phyloP scores from a whole-genome alignment of 1,284 basidiomycete species.

The Rhodotorula sp. region DNA sequence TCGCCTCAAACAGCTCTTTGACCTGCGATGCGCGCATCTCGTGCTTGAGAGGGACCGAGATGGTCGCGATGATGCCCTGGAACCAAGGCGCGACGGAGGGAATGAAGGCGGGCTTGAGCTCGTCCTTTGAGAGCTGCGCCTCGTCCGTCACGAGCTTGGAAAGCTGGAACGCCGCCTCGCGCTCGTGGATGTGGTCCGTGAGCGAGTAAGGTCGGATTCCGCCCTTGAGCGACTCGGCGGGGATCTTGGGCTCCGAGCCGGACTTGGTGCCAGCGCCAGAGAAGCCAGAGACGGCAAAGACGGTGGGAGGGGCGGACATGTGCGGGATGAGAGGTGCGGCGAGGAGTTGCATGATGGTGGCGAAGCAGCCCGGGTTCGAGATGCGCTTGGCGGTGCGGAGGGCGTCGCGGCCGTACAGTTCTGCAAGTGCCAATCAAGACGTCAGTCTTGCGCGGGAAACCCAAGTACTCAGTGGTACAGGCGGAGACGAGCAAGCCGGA shows the following conservation, averaged over 20 bases:
- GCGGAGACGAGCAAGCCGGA: too few relatives aligned
- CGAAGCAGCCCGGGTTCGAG: constrained; percentile 96
- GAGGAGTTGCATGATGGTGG: constrained; percentile 88
- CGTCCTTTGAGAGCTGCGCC: constrained; percentile 28
- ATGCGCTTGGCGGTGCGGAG: constrained; percentile 76
- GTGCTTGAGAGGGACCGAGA: constrained; percentile 73
- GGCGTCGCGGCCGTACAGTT: constrained; percentile 76
- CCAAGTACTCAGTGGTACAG: too few relatives aligned
- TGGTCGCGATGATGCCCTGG: constrained; percentile 86
- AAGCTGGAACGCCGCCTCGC: constrained; percentile 84
- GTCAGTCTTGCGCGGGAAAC: too few relatives aligned
- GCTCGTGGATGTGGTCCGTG: constrained; percentile 98
- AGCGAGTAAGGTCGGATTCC: constrained; percentile 81
- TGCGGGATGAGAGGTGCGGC: constrained; percentile 81
- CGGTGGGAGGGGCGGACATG: constrained; percentile 69
- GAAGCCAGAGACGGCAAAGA: constrained; percentile 92
- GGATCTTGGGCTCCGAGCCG: constrained; percentile 74
- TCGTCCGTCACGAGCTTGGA: constrained; percentile 57
- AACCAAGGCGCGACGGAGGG: constrained; percentile 93
- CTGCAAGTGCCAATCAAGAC: too few relatives aligned
- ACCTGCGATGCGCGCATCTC: constrained; percentile 69
- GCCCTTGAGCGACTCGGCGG: constrained; percentile 68
- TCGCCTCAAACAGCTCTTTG: constrained; percentile 69
- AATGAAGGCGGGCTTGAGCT: constrained; percentile 76
- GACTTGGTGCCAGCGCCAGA: constrained; percentile 89